Conservation (phyloP, 1,139 yeast genomes). For the Yamadazyma buinensis region DNA sequence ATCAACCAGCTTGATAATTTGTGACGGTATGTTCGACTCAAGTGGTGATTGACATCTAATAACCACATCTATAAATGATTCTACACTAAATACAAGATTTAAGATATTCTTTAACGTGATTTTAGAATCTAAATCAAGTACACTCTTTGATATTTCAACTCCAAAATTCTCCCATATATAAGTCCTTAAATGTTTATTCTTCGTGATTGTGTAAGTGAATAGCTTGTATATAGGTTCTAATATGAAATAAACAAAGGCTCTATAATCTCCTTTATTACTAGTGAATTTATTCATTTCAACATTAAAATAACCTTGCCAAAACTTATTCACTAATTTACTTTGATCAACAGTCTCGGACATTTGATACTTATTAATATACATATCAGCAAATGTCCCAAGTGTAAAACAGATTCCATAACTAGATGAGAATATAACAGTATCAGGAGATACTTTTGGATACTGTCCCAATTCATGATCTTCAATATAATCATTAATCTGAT, state of each 20-base stretch:
- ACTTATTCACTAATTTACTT: conserved; percentile 32
- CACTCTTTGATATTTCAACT: conserved; percentile 34
- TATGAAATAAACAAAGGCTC: conserved; percentile 68
- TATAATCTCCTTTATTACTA: conserved; percentile 19
- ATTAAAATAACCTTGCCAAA: conserved; percentile 72
- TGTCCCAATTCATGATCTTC: conserved; percentile 25
- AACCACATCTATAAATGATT: conserved; percentile 54
- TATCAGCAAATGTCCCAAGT: conserved; percentile 57
- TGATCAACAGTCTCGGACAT: conserved; percentile 11
- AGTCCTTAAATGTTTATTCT: conserved; percentile 36
- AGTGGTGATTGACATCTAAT: conserved; percentile 39
- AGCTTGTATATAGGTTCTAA: conserved; percentile 81
- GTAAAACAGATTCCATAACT: conserved; percentile 62
- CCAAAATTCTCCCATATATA: conserved; percentile 47
- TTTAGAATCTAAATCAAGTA: conserved; percentile 51
- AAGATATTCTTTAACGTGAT: conserved; percentile 56
- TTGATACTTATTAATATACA: conserved; percentile 36
- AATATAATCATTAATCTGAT: conserved; percentile 57
- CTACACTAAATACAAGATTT: conserved; percentile 47
- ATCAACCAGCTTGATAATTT: conserved; percentile 59
- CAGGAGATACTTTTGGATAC: conserved; percentile 52
- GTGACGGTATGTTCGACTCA: conserved; percentile 34
- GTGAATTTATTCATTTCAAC: conserved; percentile 43
- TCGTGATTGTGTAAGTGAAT: conserved; percentile 56
- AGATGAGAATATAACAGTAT: conserved; percentile 75